Percentiles rank a stretch among this genome's conserved stretches.
Conservation (phyloP, 176 grass and related monocot genomes). For the Typha latifolia region DNA sequence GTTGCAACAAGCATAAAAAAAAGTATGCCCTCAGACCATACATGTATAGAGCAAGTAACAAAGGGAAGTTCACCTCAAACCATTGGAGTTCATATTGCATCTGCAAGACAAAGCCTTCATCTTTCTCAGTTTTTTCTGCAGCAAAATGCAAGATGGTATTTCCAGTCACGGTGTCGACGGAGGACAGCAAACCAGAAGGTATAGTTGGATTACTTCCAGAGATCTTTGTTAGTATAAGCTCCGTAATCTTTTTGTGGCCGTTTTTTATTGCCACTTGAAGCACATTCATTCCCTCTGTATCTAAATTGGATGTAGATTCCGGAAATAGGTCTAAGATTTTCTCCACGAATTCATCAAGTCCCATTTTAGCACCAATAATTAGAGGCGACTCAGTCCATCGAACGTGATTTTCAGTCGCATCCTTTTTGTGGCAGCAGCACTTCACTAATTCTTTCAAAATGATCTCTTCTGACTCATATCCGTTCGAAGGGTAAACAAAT, state of each 20-base stretch:
- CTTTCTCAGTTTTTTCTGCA: not conserved
- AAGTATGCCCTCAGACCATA: no score
- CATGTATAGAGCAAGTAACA: no score
- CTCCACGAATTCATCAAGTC: conserved; percentile 22
- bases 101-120: conserved; percentile 7
- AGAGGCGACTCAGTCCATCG: conserved; percentile 20
- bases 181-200: conserved; percentile 8
- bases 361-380: conserved; percentile 13
- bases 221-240: not conserved
- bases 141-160: conserved; percentile 31
- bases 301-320: conserved; percentile 6
- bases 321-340: conserved; percentile 14
- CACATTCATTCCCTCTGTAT: conserved; percentile 16
- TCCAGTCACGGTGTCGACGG: not conserved
- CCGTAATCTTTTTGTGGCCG: conserved; percentile 8
- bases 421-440: no score
- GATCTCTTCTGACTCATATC: no score
- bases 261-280: conserved; percentile 22
- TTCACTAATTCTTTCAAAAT: no score
- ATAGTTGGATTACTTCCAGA: conserved; percentile 5
- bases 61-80: conserved; percentile 15
- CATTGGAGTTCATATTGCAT: conserved; percentile 20
- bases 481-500: no score
- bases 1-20: no score
- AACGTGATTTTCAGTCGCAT: not conserved